These are phyloP conservation scores for Entonaema liquescens DNA, from an alignment of 495 filamentous ascomycete genomes.

Conservation along the genomic window DNA sequence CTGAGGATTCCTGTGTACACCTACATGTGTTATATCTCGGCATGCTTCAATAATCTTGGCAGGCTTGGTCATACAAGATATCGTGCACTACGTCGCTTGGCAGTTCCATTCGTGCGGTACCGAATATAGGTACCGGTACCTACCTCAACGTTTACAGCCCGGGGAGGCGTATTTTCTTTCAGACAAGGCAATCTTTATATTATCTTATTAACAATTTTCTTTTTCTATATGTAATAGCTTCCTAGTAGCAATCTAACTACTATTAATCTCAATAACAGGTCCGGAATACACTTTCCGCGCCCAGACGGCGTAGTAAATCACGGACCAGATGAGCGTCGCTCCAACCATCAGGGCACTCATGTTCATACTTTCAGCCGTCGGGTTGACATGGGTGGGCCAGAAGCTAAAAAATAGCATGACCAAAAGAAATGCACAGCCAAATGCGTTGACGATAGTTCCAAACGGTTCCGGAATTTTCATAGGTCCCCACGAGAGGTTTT, in stretches of 20 bases:
- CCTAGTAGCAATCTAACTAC: background rate
- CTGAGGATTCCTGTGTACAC: background rate
- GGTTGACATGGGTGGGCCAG: constrained; percentile 52
- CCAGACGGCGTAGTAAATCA: constrained; percentile 53
- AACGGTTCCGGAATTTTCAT: constrained; percentile 28
- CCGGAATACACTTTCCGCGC: constrained; percentile 55
- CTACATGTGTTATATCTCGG: background rate
- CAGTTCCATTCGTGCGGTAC: background rate
- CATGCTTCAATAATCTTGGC: background rate
- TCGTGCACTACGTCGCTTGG: background rate
- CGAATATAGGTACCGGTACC: background rate
- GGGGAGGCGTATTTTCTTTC: background rate
- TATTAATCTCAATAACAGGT: constrained; percentile 3
- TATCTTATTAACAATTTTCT: too few relatives aligned
- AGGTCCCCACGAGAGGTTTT: constrained; percentile 36
- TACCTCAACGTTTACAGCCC: background rate
- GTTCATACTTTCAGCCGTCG: constrained; percentile 53
- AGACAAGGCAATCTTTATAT: background rate
- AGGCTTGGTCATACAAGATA: background rate
- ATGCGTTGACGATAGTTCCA: constrained; percentile 33
- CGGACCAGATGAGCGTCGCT: constrained; percentile 53
- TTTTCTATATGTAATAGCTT: too few relatives aligned
- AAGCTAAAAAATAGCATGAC: constrained; percentile 55
- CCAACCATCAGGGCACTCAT: constrained; percentile 55
- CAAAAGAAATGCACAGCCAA: constrained; percentile 27